phyloP scores from a whole-genome alignment of 1,139 yeast genomes.

The Blastobotrys capitulatus region DNA sequence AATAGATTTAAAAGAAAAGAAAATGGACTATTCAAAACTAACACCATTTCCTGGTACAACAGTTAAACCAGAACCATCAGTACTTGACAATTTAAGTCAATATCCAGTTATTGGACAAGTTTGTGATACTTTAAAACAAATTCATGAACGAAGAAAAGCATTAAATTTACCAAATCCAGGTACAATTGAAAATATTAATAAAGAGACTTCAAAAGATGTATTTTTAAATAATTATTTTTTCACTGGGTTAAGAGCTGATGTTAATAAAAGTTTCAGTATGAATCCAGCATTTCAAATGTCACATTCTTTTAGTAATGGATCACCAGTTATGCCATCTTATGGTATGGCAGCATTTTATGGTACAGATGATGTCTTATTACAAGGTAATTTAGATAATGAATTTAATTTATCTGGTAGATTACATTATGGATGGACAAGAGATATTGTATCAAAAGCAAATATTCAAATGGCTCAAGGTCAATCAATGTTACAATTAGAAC shows the following conservation, averaged over 20 bases:
- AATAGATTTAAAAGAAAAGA: background rate
- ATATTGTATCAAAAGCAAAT: slow-evolving; percentile 76
- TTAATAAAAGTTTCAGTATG: slow-evolving; percentile 85
- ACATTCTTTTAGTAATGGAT: slow-evolving; percentile 88
- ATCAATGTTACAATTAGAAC: slow-evolving; percentile 93
- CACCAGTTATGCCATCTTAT: slow-evolving; percentile 82
- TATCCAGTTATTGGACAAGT: slow-evolving; percentile 81
- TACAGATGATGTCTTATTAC: slow-evolving; percentile 77
- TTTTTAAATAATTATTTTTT: slow-evolving; percentile 85
- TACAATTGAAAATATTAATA: slow-evolving; percentile 86
- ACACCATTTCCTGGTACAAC: slow-evolving; percentile 19
- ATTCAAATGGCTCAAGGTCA: slow-evolving; percentile 85
- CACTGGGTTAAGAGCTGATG: slow-evolving; percentile 95
- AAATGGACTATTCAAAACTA: slow-evolving; percentile 11
- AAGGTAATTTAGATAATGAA: slow-evolving; percentile 89
- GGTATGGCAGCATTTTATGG: slow-evolving; percentile 90
- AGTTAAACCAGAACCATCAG: slow-evolving; percentile 23
- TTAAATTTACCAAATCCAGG: slow-evolving; percentile 89
- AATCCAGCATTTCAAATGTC: slow-evolving; percentile 97
- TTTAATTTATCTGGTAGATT: slow-evolving; percentile 80
- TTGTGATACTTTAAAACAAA: slow-evolving; percentile 66
- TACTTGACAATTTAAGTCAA: slow-evolving; percentile 56
- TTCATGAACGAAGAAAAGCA: slow-evolving; percentile 73
- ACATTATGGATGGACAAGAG: slow-evolving; percentile 87
- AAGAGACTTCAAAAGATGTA: slow-evolving; percentile 91